A percentile compares a stretch with the other conserved stretches of the same genome.
Conservation (phyloP, 2,329 filamentous ascomycete genomes). For the Fusarium virguliforme region DNA sequence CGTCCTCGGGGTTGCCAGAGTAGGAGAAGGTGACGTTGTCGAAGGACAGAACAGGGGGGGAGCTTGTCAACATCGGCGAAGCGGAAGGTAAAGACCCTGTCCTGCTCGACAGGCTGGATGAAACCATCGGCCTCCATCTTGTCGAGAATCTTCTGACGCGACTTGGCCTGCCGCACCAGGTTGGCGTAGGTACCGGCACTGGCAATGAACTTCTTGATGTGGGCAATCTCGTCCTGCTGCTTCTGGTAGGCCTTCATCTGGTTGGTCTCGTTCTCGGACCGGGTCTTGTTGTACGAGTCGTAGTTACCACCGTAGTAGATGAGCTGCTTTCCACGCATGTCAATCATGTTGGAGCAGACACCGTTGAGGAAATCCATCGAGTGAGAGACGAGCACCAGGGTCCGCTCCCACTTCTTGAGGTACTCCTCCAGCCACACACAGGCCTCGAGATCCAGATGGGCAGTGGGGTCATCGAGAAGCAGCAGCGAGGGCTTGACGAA, state of each 20-base stretch:
- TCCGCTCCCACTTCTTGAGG: conserved; percentile 99
- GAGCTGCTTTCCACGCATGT: conserved; percentile 92
- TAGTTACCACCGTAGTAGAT: conserved; percentile 99
- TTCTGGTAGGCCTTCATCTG: conserved; percentile 99
- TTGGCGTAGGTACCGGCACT: conserved; percentile 99
- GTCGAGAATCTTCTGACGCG: conserved; percentile 99
- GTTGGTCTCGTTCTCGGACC: conserved; percentile 94
- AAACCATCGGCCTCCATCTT: conserved; percentile 99
- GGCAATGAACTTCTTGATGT: conserved; percentile 99
- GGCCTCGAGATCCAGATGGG: conserved; percentile 98
- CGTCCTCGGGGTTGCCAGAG: conserved; percentile 89
- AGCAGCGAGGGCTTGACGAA: conserved; percentile 98
- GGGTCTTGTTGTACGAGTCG: conserved; percentile 97
- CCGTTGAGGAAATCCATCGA: conserved; percentile 99
- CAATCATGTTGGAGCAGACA: conserved; percentile 98
- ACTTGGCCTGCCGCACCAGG: conserved; percentile 98
- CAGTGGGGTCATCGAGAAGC: conserved; percentile 97
- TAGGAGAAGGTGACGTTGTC: conserved; percentile 99
- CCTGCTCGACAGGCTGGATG: conserved; percentile 89
- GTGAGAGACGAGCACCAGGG: conserved; percentile 96
- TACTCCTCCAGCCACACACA: conserved; percentile 99
- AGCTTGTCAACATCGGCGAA: conserved; percentile 99
- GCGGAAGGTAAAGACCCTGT: conserved; percentile 96
- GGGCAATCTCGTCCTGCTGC: conserved; percentile 98
- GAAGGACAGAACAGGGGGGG: conserved; percentile 96